Evolutionary conservation across 2,329 filamentous ascomycete genomes (phyloP).

Genomic region (Capronia coronata): DNA sequence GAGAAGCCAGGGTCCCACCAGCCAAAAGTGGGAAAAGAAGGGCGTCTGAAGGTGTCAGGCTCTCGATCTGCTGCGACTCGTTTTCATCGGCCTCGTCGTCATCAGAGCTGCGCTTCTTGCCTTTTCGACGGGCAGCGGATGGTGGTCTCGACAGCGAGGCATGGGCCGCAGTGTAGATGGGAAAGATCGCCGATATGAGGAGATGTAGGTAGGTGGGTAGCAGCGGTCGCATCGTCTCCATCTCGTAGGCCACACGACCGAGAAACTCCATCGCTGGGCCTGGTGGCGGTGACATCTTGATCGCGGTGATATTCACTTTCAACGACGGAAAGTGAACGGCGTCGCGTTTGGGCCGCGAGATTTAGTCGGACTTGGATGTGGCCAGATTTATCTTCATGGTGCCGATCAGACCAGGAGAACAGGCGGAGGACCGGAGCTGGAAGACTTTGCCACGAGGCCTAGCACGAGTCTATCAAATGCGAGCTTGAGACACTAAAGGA

Average conservation of each 20-base stretch:
- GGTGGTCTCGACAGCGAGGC: constrained; percentile 77
- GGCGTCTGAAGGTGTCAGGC: constrained; percentile 69
- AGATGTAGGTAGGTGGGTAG: constrained; percentile 55
- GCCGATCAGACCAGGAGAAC: too few species aligned
- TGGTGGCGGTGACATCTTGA: constrained; percentile 11
- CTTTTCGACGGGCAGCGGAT: constrained; percentile 59
- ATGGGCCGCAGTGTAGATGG: constrained; percentile 78
- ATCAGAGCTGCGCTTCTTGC: constrained; percentile 38
- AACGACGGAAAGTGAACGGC: background rate
- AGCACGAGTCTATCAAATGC: too few species aligned
- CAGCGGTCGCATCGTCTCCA: constrained; percentile 36
- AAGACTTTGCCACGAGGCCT: too few species aligned
- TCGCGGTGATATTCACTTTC: background rate
- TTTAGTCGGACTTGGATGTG: background rate
- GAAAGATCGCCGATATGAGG: constrained; percentile 64
- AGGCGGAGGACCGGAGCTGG: too few species aligned
- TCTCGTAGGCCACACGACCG: constrained; percentile 23
- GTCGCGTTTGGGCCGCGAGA: background rate
- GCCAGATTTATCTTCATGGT: too few species aligned
- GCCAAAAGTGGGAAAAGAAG: constrained; percentile 78
- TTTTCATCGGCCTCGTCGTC: constrained; percentile 52
- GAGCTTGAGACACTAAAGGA: too few species aligned
- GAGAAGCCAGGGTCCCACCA: constrained; percentile 60
- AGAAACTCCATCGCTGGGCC: constrained; percentile 20
- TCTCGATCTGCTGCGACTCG: constrained; percentile 55